phyloP scores from a whole-genome alignment of 352 stramenopile species.

The Thalassiosira pacifica region DNA sequence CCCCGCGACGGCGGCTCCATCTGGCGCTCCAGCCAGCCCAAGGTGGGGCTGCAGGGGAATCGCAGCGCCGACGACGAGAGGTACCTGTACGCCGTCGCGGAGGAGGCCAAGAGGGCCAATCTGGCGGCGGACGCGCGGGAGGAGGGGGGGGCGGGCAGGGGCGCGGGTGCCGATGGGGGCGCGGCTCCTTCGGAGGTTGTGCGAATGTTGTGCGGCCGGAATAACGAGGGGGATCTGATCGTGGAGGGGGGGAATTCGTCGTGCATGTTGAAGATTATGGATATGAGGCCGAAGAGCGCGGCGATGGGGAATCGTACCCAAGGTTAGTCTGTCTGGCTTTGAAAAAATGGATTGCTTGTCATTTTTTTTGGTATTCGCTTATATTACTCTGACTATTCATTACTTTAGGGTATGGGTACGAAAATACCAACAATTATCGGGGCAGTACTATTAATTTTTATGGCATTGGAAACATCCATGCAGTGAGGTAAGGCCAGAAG shows the following conservation, averaged over 20 bases:
- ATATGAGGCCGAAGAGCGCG: conserved; percentile 88
- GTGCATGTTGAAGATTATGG: conserved; percentile 89
- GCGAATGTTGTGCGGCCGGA: conserved; percentile 67
- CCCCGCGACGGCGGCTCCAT: conserved; percentile 91
- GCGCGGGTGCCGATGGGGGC: background rate
- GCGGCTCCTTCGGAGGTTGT: conserved; percentile 48
- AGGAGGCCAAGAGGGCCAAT: conserved; percentile 76
- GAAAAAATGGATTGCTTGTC: too few species aligned
- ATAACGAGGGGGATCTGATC: conserved; percentile 67
- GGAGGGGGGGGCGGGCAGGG: conserved; percentile 31
- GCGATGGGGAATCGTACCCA: conserved; percentile 92
- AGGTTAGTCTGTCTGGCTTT: conserved; percentile 84
- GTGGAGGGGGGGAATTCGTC: conserved; percentile 48
- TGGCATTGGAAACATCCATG: conserved; percentile 99
- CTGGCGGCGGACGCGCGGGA: conserved; percentile 33
- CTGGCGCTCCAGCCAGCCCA: conserved; percentile 94
- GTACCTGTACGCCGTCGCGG: conserved; percentile 84
- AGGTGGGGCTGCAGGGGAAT: conserved; percentile 94
- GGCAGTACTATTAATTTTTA: conserved; percentile 95
- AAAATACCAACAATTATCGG: conserved; percentile 95
- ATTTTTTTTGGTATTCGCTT: too few species aligned
- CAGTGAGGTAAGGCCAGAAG: conserved; percentile 79
- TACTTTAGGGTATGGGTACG: conserved; percentile 91
- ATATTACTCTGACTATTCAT: too few species aligned
- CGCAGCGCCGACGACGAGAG: conserved; percentile 92